Evolutionary conservation across 1,284 basidiomycete genomes (phyloP), one percentile per base, ranked within the genome.

Genomic region (Austroboletus novae-zelandiae): DNA sequence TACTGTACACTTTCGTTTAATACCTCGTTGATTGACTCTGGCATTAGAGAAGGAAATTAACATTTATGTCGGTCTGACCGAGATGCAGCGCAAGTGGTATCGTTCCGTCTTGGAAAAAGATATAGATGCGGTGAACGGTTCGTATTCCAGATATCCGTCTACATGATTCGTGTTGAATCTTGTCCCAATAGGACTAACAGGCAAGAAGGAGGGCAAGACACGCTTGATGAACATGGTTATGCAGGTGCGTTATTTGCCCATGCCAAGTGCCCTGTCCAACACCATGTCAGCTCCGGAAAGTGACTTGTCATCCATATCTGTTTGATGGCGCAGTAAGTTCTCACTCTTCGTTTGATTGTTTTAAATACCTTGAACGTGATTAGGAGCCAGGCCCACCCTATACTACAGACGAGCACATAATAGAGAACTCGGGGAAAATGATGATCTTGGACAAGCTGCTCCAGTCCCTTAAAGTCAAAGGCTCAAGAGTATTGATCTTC

Each of bases 21-120:
- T 6, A 9, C 47, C 37, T 40, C 25, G 13, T 18, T 52, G 29
- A 51, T 41, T 42, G 10, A 35, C 27, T 37, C 29, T 32, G 23
- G 47, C 20, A 53, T 49, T 60, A 91, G 89, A 99, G 75, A 99
- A 99, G 77, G 97, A 99, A 67, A 94, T 99, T 71, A 99, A 99
- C 67, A 92, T 99, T 50, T 99, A 99, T 58, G 91, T 99, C 52
- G 96, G 96, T 49, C 81, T 99, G 58, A 92, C 94, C 2, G 95
- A 98, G 31, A 96, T 99, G 94, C 97, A 99, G 70, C 78, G 94
- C 41, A 98, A 94, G 68, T 99, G 96, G 97, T 97, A 97, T 70
- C 85, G 91, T 37, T 93, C 89, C 34, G 90, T 99, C 5, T 72
- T 99, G 49, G 94, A 99, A 72, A 98, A 99, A 74, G 97, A 99